Percentiles rank a stretch among this genome's conserved stretches.
phyloP scores from a whole-genome alignment of 768 basidiomycete genomes.

The Russula ochroleuca region DNA sequence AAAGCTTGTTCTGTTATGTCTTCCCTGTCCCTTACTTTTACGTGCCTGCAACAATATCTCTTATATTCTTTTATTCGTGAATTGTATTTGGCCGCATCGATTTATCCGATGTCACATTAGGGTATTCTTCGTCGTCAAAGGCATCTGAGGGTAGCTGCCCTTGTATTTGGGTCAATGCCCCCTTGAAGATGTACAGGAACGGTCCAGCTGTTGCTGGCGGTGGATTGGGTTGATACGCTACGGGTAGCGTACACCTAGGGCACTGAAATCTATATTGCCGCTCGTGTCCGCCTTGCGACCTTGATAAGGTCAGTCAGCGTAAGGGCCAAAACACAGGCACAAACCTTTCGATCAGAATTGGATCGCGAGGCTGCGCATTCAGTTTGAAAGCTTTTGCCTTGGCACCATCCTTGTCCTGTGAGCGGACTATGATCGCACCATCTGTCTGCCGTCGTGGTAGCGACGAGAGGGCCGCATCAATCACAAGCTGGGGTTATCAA shows the following conservation, averaged over 20 bases:
- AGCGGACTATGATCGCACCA: slow-evolving; percentile 73
- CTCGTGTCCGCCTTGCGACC: slow-evolving; percentile 64
- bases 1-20: not conserved
- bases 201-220: slow-evolving; percentile 74
- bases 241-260: slow-evolving; percentile 59
- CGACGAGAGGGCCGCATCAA: slow-evolving; percentile 66
- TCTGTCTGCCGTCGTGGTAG: slow-evolving; percentile 75
- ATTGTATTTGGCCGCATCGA: not conserved
- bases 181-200: slow-evolving; percentile 75
- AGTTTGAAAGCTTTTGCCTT: slow-evolving; percentile 80
- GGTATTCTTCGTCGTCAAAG: slow-evolving; percentile 51
- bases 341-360: slow-evolving; percentile 76
- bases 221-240: slow-evolving; percentile 74
- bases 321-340: slow-evolving; percentile 27
- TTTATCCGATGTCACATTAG: slow-evolving; percentile 16
- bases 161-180: slow-evolving; percentile 83
- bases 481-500: slow-evolving; percentile 57
- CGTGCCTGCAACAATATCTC: not conserved
- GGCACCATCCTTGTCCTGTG: slow-evolving; percentile 53
- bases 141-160: slow-evolving; percentile 83
- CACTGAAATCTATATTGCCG: slow-evolving; percentile 69
- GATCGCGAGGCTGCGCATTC: slow-evolving; percentile 65
- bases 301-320: slow-evolving; percentile 28
- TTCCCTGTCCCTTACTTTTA: not conserved
- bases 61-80: not conserved